Conservation (phyloP, 495 filamentous ascomycete species). For the Penicillium argentinense region DNA sequence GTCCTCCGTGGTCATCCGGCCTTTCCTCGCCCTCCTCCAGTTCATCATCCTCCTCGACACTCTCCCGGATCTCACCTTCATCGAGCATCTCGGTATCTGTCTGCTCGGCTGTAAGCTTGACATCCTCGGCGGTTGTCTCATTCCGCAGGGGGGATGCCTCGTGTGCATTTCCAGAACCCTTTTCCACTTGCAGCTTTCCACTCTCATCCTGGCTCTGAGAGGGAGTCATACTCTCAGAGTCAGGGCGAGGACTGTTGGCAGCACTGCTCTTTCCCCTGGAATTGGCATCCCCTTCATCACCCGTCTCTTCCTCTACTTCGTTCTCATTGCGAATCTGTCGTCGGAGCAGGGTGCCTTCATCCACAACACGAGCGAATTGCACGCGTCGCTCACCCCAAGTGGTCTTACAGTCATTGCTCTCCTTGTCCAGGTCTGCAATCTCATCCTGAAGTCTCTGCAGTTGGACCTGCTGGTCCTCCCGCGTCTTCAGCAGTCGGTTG, state of each 20-base stretch:
- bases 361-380: constrained; percentile 88
- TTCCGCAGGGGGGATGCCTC: constrained; percentile 44
- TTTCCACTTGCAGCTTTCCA: constrained; percentile 43
- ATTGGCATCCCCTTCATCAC: constrained; percentile 63
- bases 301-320: constrained; percentile 73
- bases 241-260: constrained; percentile 66
- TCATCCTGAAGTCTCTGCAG: constrained; percentile 80
- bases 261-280: constrained; percentile 52
- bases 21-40: constrained; percentile 51
- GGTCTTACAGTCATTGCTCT: constrained; percentile 75
- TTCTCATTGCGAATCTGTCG: constrained; percentile 92
- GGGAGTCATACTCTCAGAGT: constrained; percentile 50
- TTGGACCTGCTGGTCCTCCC: constrained; percentile 78
- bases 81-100: constrained; percentile 59
- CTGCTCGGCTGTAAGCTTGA: constrained; percentile 35
- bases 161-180: constrained; percentile 22
- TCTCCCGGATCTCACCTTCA: constrained; percentile 61
- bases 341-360: constrained; percentile 83
- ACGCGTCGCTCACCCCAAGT: constrained; percentile 85
- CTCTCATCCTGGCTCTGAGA: constrained; percentile 47
- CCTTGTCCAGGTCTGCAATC: constrained; percentile 81
- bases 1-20: constrained; percentile 55
- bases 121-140: constrained; percentile 30
- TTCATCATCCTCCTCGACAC: constrained; percentile 43
- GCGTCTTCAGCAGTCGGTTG: constrained; percentile 72